A percentile compares a stretch with the other conserved stretches of the same genome.
Conservation (phyloP, 1,284 basidiomycete species). For the Ustilago xerochloae region DNA sequence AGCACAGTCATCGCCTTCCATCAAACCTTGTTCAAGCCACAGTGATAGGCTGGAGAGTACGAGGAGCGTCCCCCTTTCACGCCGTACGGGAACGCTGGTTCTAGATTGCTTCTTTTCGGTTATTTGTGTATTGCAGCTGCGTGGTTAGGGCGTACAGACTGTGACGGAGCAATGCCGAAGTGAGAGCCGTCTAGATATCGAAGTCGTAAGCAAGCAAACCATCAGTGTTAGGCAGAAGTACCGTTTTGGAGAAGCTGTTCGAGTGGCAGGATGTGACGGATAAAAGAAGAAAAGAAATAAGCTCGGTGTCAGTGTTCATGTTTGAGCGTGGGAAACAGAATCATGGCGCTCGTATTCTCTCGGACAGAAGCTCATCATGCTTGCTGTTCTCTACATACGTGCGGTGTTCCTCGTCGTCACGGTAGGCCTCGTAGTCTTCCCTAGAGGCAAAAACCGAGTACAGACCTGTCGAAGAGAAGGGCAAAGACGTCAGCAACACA, state of each 20-base stretch:
- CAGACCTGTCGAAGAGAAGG: too few relatives aligned
- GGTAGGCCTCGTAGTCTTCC: constrained; percentile 56
- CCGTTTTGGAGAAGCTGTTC: constrained; percentile 57
- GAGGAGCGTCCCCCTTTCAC: neutral
- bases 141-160: too few relatives aligned
- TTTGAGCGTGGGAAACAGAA: neutral
- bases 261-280: neutral
- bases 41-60: neutral
- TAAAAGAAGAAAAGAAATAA: neutral
- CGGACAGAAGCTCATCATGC: neutral
- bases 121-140: neutral
- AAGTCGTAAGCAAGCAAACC: constrained; percentile 62
- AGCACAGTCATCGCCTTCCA: neutral
- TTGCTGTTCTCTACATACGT: too few relatives aligned
- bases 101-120: neutral
- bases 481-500: too few relatives aligned
- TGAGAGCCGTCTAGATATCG: constrained; percentile 29
- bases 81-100: too few relatives aligned
- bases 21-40: neutral
- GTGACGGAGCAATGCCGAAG: neutral
- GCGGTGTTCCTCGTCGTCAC: constrained; percentile 61
- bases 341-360: neutral
- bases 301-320: constrained; percentile 3
- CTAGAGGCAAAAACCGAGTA: constrained; percentile 54
- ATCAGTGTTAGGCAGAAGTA: constrained; percentile 56